Percentiles rank a stretch among this genome's conserved stretches.
Conservation (phyloP, 129 eudicot species). For the Lactuca saligna region DNA sequence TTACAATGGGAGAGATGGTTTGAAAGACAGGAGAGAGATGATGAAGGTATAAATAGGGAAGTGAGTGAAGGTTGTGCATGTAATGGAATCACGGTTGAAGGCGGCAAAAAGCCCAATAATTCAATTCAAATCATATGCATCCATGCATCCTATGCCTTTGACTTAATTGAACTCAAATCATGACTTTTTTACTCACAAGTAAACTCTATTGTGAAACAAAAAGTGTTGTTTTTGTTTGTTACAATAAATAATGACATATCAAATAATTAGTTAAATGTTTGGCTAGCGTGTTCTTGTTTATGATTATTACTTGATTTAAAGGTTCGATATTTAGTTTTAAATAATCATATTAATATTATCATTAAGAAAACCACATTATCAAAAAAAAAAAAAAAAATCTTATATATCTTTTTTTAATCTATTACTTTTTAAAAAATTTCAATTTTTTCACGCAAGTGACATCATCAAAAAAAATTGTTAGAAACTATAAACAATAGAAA, state of each 20-base stretch:
- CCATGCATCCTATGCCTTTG: constrained; percentile 29
- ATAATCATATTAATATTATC: not conserved
- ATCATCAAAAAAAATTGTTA: too few species aligned
- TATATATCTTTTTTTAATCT: too few species aligned
- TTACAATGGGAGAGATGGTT: constrained; percentile 21
- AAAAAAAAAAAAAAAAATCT: too few species aligned
- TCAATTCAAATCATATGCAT: constrained; percentile 46
- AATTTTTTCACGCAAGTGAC: too few species aligned
- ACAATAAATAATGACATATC: not conserved
- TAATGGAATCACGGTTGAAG: constrained; percentile 41
- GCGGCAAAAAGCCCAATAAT: constrained; percentile 38
- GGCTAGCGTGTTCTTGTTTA: not conserved
- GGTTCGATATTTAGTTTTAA: not conserved
- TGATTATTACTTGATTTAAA: too few species aligned
- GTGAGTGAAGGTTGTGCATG: constrained; percentile 34
- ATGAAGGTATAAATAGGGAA: constrained; percentile 34
- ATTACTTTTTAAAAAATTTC: too few species aligned
- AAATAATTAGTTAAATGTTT: too few species aligned
- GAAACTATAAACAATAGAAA: too few species aligned
- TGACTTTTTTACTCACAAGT: constrained; percentile 21
- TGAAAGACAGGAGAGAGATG: constrained; percentile 24
- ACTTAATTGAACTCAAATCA: constrained; percentile 21
- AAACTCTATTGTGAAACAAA: not conserved
- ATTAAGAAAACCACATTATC: too few species aligned
- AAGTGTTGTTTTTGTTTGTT: not conserved